Percentiles rank a stretch among this genome's conserved stretches.
phyloP scores from a whole-genome alignment of 495 filamentous ascomycete species.

The Neohortaea acidophila region DNA sequence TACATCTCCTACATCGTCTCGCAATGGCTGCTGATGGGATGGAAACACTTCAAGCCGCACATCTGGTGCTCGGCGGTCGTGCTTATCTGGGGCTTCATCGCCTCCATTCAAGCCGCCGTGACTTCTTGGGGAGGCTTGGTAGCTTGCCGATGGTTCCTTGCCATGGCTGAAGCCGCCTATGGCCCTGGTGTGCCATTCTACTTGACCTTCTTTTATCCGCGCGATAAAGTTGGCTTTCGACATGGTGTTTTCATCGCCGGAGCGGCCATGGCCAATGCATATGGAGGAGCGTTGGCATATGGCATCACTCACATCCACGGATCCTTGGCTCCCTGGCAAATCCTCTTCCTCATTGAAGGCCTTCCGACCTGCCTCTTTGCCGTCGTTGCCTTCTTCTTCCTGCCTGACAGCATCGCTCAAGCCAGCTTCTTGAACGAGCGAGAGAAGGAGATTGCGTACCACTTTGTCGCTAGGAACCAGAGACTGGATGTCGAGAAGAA shows the following conservation, averaged over 20 bases:
- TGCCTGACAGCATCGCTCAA: slow-evolving; percentile 57
- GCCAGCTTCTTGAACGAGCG: slow-evolving; percentile 55
- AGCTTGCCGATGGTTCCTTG: slow-evolving; percentile 22
- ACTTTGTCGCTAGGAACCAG: slow-evolving; percentile 21
- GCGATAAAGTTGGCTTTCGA: slow-evolving; percentile 61
- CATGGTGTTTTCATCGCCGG: slow-evolving; percentile 63
- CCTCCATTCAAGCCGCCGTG: slow-evolving; percentile 20
- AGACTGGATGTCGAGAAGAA: slow-evolving; percentile 10
- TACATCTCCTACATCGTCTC: slow-evolving; percentile 23
- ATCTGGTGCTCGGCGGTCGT: slow-evolving; percentile 20
- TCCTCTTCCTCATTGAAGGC: slow-evolving; percentile 75
- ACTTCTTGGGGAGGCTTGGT: slow-evolving; percentile 34
- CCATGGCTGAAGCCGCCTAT: slow-evolving; percentile 39
- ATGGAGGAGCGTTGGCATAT: slow-evolving; percentile 70
- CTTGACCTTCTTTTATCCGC: slow-evolving; percentile 70
- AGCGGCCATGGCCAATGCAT: slow-evolving; percentile 67
- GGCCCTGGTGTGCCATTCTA: slow-evolving; percentile 31
- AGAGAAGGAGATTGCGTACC: slow-evolving; percentile 53
- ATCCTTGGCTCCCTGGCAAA: slow-evolving; percentile 55
- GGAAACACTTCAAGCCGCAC: slow-evolving; percentile 22
- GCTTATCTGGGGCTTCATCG: slow-evolving; percentile 23
- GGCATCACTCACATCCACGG: slow-evolving; percentile 61
- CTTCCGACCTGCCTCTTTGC: slow-evolving; percentile 55
- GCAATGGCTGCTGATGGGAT: slow-evolving; percentile 24
- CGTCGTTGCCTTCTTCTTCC: slow-evolving; percentile 45